Evolutionary conservation across 192 early-diverging fungal species (phyloP), one percentile per base, ranked within the genome.

Genomic region (Podila minutissima): DNA sequence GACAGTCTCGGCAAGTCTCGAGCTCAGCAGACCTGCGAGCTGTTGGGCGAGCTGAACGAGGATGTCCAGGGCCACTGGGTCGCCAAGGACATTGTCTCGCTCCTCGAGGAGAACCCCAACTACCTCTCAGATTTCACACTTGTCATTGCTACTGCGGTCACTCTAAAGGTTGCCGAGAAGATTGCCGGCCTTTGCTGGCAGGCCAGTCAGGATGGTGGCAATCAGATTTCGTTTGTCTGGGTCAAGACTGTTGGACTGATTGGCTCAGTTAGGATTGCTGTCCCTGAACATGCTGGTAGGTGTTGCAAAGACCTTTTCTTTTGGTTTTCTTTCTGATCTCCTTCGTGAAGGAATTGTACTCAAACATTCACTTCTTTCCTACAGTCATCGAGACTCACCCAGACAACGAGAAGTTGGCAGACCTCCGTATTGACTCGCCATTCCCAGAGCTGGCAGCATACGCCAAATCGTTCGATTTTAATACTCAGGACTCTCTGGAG

Each of bases 301-400:
- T 85, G n/a, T 24, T 15, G 50, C 28, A 15, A 5, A 20, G 11
- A n/a, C 1, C n/a, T 51, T 38, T 38, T 61, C 59, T 33, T n/a
- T 24, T 33, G 22, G 20, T 64, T 46, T 38, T 60, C 72, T 69
- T 46, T 31, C 38, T 20, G 20, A 63, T 66, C 35, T 59, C 38
- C 66, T 24, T 59, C 4, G 60, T 9, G 62, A 55, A 19, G 50
- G 82, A 9, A 58, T 19, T 49, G 51, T 37, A 67, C 55, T 62
- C 15, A 24, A 24, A 53, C 51, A 48, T 51, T 32, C 26, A 8
- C n/a, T 67, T 46, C 28, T 71, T 32, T 49, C 19, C 31, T 35
- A 59, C 86, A 96, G 95, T 97, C 53, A 89, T 97, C 31, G 97
- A 99, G 75, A 89, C 94, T 20, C 96, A 99, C 79, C 95, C 93